Conservation (phyloP, 768 basidiomycete genomes). For the Suillus placidus region DNA sequence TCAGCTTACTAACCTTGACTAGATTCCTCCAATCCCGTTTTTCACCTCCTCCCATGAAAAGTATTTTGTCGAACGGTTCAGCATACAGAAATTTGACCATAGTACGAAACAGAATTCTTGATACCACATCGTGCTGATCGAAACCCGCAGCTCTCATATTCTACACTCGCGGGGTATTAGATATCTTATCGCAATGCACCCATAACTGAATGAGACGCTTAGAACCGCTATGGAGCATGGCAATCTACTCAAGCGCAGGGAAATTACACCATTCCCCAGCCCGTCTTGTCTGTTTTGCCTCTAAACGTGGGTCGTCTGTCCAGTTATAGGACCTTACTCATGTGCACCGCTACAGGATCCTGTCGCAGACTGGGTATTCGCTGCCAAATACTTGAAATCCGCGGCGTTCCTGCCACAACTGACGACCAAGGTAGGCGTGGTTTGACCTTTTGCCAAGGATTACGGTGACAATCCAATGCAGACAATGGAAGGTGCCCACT, state of each 20-base stretch:
- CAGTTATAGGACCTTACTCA: neutral
- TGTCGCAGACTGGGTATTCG: slow-evolving; percentile 45
- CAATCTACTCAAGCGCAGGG: slow-evolving; percentile 41
- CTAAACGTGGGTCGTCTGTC: slow-evolving; percentile 32
- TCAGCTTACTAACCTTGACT: neutral
- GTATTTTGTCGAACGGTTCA: slow-evolving; percentile 68
- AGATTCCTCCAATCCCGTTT: slow-evolving; percentile 67
- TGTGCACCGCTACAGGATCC: slow-evolving; percentile 36
- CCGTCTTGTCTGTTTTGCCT: slow-evolving; percentile 44
- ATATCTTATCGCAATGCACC: neutral
- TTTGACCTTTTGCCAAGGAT: slow-evolving; percentile 34
- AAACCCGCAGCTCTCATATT: slow-evolving; percentile 58
- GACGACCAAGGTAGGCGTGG: slow-evolving; percentile 35
- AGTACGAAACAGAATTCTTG: slow-evolving; percentile 44
- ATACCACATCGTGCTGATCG: neutral
- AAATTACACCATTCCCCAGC: slow-evolving; percentile 46
- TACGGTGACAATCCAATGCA: slow-evolving; percentile 35
- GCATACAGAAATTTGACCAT: slow-evolving; percentile 56
- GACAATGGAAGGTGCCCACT: slow-evolving; percentile 61
- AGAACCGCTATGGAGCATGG: slow-evolving; percentile 46
- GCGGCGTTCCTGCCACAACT: slow-evolving; percentile 38
- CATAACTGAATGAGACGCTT: neutral
- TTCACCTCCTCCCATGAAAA: slow-evolving; percentile 64
- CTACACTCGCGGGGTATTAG: slow-evolving; percentile 54
- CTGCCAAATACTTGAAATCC: slow-evolving; percentile 31